phyloP scores from a whole-genome alignment of 1,284 basidiomycete genomes.

The Tylopilus orsonianus region DNA sequence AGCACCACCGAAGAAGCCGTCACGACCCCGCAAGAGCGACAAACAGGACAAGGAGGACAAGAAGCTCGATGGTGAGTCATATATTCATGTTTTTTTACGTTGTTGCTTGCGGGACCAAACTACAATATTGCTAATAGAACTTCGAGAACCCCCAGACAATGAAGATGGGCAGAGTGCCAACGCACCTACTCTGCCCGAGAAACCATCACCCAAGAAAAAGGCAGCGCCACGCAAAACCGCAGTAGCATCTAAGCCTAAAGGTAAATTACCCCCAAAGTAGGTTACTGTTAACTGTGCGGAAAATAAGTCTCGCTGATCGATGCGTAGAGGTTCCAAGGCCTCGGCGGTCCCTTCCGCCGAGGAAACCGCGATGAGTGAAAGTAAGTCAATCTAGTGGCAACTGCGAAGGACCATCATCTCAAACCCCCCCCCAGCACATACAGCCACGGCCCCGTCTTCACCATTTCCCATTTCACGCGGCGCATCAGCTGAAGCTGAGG shows the following conservation, averaged over 20 bases:
- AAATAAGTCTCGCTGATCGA: not conserved
- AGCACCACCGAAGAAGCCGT: constrained; percentile 43
- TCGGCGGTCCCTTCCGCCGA: constrained; percentile 25
- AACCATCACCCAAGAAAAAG: constrained; percentile 40
- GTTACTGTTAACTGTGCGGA: constrained; percentile 9
- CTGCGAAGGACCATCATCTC: not conserved
- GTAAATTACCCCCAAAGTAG: constrained; percentile 43
- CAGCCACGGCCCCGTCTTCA: constrained; percentile 47
- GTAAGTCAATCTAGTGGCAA: constrained; percentile 30
- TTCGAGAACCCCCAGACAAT: constrained; percentile 28
- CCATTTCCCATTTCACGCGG: constrained; percentile 36
- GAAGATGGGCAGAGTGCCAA: constrained; percentile 27
- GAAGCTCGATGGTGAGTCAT: constrained; percentile 30
- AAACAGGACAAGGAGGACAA: constrained; percentile 39
- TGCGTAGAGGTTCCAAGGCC: constrained; percentile 21
- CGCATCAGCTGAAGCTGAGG: constrained; percentile 31
- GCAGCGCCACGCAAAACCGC: constrained; percentile 38
- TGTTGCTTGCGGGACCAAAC: constrained; percentile 4
- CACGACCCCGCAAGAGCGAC: constrained; percentile 49
- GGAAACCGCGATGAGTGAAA: constrained; percentile 44
- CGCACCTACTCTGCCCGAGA: constrained; percentile 22
- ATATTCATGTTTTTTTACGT: constrained; percentile 21
- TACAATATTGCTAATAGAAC: constrained; percentile 33
- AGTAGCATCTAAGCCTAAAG: constrained; percentile 36
- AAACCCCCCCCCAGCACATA: constrained; percentile 34